These are phyloP conservation scores for Brasenia schreberi DNA, from an alignment of 164 flowering plant genomes.

Conservation along the genomic window DNA sequence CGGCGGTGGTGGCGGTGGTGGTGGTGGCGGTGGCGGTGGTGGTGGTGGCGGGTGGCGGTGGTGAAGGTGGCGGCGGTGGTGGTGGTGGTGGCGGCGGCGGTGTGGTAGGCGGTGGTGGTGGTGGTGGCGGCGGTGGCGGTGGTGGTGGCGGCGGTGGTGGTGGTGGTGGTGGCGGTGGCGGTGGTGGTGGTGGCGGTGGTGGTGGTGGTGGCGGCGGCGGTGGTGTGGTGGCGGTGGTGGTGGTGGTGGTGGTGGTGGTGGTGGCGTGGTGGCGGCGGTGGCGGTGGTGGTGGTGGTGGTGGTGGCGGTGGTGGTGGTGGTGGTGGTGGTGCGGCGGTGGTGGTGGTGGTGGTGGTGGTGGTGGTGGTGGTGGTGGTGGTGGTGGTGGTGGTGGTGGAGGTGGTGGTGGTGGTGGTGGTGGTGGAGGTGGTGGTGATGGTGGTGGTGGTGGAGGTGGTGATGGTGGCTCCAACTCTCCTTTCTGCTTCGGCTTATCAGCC, in stretches of 20 bases:
- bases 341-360: conserved; percentile 5
- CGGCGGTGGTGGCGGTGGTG: not conserved
- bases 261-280: not conserved
- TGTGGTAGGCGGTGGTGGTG: not conserved
- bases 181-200: conserved; percentile 1
- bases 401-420: too few relatives aligned
- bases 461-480: conserved; percentile 9
- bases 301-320: not conserved
- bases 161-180: not conserved
- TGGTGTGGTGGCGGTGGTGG: not conserved
- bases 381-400: not conserved
- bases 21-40: conserved; percentile 1
- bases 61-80: not conserved
- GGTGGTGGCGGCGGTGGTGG: not conserved
- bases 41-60: not conserved
- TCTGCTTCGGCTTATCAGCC: conserved; percentile 34
- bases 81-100: not conserved
- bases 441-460: not conserved
- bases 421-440: not conserved
- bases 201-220: not conserved
- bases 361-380: not conserved
- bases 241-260: not conserved
- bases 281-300: not conserved
- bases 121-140: not conserved
- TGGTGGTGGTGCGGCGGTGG: conserved; percentile 5